Evolutionary conservation across 345 rosid genomes (phyloP).

Genomic region (Luvunga scandens): DNA sequence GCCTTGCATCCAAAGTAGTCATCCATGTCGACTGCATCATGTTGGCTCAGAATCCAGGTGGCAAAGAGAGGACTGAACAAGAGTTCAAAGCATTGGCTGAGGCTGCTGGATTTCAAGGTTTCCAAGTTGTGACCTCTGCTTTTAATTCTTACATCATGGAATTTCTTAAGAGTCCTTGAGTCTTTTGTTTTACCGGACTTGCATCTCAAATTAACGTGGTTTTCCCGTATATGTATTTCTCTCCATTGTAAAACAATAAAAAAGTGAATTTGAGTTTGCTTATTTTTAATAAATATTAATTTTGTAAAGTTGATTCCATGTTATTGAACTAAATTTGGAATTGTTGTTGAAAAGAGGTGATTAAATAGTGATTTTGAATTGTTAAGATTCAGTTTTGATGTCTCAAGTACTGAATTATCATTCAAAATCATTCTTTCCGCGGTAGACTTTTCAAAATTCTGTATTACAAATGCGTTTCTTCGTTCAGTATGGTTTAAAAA

Average conservation of each 20-base stretch:
- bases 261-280: background rate
- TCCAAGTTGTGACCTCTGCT: conserved; percentile 57
- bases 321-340: no score
- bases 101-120: conserved; percentile 73
- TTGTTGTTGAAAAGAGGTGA: no score
- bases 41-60: conserved; percentile 97
- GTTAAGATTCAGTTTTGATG: no score
- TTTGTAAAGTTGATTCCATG: background rate
- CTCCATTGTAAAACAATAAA: background rate
- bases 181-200: background rate
- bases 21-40: conserved; percentile 78
- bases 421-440: no score
- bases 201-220: background rate
- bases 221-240: background rate
- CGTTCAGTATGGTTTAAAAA: no score
- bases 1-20: conserved; percentile 59
- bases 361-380: no score
- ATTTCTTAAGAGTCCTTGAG: conserved; percentile 53
- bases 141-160: conserved; percentile 68
- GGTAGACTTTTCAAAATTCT: no score
- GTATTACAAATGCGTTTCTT: no score
- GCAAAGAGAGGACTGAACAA: conserved; percentile 82
- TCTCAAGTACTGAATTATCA: no score
- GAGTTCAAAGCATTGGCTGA: conserved; percentile 77
- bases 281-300: background rate